These are phyloP conservation scores for Fusarium pseudograminearum DNA, from an alignment of 2,329 filamentous ascomycete species.

Conservation along the genomic window DNA sequence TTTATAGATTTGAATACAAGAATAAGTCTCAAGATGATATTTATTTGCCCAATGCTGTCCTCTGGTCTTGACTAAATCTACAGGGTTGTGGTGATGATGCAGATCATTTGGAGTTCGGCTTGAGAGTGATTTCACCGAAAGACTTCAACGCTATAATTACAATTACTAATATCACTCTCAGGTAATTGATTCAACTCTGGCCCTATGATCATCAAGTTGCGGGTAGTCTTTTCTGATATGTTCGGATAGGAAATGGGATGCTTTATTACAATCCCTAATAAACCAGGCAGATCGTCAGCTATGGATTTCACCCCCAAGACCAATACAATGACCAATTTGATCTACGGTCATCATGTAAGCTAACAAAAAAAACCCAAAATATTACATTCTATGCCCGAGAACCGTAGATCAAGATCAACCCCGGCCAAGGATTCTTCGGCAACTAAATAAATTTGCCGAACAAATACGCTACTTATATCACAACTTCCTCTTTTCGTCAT, in stretches of 20 bases:
- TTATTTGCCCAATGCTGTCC: neutral
- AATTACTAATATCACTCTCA: neutral
- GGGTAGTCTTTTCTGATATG: neutral
- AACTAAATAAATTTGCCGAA: conserved; percentile 3
- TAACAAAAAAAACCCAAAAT: neutral
- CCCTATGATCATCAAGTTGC: neutral
- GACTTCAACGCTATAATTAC: neutral
- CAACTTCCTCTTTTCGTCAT: neutral
- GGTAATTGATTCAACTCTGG: neutral
- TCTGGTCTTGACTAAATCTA: neutral
- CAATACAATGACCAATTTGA: neutral
- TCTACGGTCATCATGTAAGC: too few species aligned
- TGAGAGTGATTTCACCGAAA: neutral
- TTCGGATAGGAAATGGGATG: neutral
- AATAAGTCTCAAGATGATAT: neutral
- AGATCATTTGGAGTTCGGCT: neutral
- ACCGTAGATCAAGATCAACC: neutral
- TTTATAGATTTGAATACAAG: neutral
- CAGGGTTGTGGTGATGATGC: neutral
- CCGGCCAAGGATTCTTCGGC: neutral
- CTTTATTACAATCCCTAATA: too few species aligned
- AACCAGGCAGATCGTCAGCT: too few species aligned
- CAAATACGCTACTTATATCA: neutral
- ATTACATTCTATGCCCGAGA: neutral
- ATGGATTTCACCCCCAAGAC: neutral